Conservation (phyloP, 805 yeast species). For the Wickerhamiella parazyma region DNA sequence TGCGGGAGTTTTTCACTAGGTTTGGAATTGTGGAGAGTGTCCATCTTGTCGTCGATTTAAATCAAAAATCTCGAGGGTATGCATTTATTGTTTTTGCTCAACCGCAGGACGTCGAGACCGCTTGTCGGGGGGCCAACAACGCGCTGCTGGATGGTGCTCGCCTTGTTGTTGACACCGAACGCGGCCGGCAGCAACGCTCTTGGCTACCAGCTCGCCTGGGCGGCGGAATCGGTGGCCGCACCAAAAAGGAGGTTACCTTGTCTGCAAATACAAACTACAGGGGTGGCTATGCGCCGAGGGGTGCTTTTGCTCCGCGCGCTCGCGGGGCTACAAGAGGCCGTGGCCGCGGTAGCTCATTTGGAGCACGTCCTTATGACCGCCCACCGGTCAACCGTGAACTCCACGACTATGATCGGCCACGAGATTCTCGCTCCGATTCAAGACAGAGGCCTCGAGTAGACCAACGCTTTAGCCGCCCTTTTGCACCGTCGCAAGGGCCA, state of each 20-base stretch:
- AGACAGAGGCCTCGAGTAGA: background rate
- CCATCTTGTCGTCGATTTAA: slow-evolving; percentile 42
- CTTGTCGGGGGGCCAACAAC: slow-evolving; percentile 47
- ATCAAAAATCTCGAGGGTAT: slow-evolving; percentile 59
- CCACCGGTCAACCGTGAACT: too few species aligned
- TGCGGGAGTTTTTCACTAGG: slow-evolving; percentile 44
- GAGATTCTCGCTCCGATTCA: background rate
- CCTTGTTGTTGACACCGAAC: slow-evolving; percentile 31
- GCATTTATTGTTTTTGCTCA: slow-evolving; percentile 64
- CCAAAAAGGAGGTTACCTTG: background rate
- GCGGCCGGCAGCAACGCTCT: slow-evolving; percentile 26
- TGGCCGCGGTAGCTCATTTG: background rate
- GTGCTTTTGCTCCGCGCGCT: background rate
- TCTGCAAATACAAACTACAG: background rate
- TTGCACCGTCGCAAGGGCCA: too few species aligned
- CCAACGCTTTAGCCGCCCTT: background rate
- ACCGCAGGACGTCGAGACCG: slow-evolving; percentile 45
- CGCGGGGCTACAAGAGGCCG: background rate
- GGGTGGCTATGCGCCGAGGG: background rate
- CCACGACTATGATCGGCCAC: background rate
- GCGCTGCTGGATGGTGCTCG: slow-evolving; percentile 38
- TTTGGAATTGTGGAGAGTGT: slow-evolving; percentile 61
- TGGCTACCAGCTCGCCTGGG: slow-evolving; percentile 44
- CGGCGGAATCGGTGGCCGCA: slow-evolving; percentile 87
- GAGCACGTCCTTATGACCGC: background rate